These are phyloP conservation scores for Paramecium tetraurelia DNA, from an alignment of 73 alveolate species.

Conservation along the genomic window DNA sequence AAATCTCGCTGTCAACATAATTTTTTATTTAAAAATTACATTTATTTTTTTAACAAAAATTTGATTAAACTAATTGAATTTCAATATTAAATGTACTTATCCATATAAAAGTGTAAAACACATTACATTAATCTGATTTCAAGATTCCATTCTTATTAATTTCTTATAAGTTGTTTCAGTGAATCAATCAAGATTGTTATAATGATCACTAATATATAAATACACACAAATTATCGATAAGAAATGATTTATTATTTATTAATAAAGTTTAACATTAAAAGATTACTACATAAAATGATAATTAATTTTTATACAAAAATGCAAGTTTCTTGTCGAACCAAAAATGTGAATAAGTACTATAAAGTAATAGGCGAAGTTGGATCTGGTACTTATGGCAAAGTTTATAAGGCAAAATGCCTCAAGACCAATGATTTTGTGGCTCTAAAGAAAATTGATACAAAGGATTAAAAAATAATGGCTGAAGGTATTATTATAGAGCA, in stretches of 20 bases:
- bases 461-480: constrained; percentile 72
- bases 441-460: constrained; percentile 85
- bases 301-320: neutral
- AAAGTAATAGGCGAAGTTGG: constrained; percentile 76
- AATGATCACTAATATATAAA: too few relatives aligned
- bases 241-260: neutral
- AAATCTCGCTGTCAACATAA: constrained; percentile 56
- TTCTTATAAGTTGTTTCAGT: too few relatives aligned
- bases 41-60: neutral
- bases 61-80: neutral
- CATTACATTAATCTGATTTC: too few relatives aligned
- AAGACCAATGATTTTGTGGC: constrained; percentile 81
- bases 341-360: constrained; percentile 57
- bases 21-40: neutral
- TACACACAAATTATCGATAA: neutral
- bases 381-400: constrained; percentile 95
- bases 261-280: neutral
- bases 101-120: neutral
- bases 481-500: constrained; percentile 66
- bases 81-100: neutral
- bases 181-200: too few relatives aligned
- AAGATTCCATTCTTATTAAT: neutral
- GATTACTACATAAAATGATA: neutral
- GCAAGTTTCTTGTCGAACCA: constrained; percentile 53
- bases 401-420: constrained; percentile 85